Evolutionary conservation across 768 basidiomycete genomes (phyloP).

Genomic region (Xerocomellus dryophilus): DNA sequence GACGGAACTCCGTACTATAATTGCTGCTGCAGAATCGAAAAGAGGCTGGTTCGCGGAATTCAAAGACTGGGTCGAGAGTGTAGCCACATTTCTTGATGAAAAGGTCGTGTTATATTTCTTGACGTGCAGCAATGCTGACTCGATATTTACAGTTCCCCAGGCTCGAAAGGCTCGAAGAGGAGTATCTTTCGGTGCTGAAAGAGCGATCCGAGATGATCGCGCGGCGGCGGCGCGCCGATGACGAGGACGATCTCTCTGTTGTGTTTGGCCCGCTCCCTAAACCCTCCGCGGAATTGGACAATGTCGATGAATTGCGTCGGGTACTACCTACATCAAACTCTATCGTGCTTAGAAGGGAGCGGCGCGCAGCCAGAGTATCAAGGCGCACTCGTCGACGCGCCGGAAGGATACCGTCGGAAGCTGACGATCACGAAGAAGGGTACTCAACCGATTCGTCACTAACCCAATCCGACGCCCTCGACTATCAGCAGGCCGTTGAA

Average conservation of each 20-base stretch:
- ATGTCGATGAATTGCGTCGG: constrained; percentile 64
- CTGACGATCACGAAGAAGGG: constrained; percentile 60
- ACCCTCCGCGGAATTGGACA: constrained; percentile 35
- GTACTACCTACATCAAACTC: constrained; percentile 46
- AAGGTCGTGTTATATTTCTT: constrained; percentile 51
- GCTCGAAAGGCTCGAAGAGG: constrained; percentile 75
- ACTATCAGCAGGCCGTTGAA: constrained; percentile 62
- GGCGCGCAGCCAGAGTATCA: constrained; percentile 54
- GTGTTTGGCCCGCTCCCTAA: constrained; percentile 57
- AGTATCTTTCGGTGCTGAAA: constrained; percentile 66
- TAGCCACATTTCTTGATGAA: constrained; percentile 84
- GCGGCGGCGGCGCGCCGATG: constrained; percentile 68
- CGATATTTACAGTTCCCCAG: constrained; percentile 56
- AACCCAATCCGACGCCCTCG: constrained; percentile 58
- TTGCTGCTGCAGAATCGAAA: constrained; percentile 71
- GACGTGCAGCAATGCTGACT: background rate
- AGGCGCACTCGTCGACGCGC: constrained; percentile 50
- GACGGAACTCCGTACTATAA: constrained; percentile 69
- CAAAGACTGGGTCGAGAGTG: constrained; percentile 75
- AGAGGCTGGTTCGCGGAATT: constrained; percentile 79
- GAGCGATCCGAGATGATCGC: constrained; percentile 70
- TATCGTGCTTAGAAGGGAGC: constrained; percentile 45
- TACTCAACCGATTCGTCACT: constrained; percentile 85
- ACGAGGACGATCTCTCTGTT: constrained; percentile 73
- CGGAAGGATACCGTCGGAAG: constrained; percentile 21